Conservation (phyloP, 805 yeast species). For the Candida qinlingensis region DNA sequence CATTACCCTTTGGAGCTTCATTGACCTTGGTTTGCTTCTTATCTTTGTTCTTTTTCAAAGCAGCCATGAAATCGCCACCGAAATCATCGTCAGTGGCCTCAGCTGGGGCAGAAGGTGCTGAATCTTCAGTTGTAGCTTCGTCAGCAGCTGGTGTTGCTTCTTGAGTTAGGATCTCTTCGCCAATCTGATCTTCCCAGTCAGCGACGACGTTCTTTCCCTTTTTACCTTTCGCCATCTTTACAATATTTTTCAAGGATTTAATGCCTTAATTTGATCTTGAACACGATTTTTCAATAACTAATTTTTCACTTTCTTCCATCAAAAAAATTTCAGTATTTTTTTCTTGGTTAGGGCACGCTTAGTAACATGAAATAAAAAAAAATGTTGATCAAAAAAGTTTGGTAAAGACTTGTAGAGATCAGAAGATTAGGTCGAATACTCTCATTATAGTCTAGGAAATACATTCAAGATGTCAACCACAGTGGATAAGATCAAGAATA, state of each 20-base stretch:
- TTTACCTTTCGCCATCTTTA: constrained; percentile 43
- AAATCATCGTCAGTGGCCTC: constrained; percentile 36
- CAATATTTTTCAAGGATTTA: not conserved
- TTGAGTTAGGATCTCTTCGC: constrained; percentile 30
- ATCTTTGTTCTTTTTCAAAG: constrained; percentile 73
- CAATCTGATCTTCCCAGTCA: constrained; percentile 70
- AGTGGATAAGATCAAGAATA: constrained; percentile 22
- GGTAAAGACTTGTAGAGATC: not conserved
- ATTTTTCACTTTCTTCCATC: not conserved
- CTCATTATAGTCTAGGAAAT: no score
- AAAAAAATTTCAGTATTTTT: no score
- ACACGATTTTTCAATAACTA: not conserved
- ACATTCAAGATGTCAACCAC: constrained; percentile 20
- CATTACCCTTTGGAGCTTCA: constrained; percentile 45
- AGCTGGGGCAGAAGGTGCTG: constrained; percentile 26
- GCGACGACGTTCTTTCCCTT: constrained; percentile 64
- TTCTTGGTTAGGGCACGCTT: not conserved
- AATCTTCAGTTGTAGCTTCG: constrained; percentile 30
- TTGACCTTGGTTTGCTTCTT: constrained; percentile 67
- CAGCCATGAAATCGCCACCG: constrained; percentile 72
- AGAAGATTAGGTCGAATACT: not conserved
- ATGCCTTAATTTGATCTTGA: not conserved
- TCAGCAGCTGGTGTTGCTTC: constrained; percentile 39
- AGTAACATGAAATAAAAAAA: not conserved
- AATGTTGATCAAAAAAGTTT: not conserved